Percentiles rank a stretch among this genome's conserved stretches.
phyloP scores from a whole-genome alignment of 176 grass and related monocot species.

The Phoenix roebelenii region DNA sequence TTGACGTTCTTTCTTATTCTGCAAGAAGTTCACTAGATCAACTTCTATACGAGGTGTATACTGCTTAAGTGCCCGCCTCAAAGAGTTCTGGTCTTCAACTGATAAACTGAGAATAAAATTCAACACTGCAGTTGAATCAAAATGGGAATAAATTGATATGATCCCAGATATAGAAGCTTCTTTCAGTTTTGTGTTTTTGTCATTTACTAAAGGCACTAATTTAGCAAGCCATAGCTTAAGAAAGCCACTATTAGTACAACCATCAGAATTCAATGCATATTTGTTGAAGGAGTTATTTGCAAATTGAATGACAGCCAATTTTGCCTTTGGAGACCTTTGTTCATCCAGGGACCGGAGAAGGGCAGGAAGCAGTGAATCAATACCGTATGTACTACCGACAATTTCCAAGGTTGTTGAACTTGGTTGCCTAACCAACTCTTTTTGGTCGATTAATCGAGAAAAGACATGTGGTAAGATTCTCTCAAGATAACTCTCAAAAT shows the following conservation, averaged over 20 bases:
- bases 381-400: slow-evolving; percentile 70
- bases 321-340: slow-evolving; percentile 91
- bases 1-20: slow-evolving; percentile 94
- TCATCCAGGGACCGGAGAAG: slow-evolving; percentile 91
- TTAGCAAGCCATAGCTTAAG: slow-evolving; percentile 97
- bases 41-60: slow-evolving; percentile 96
- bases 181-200: slow-evolving; percentile 93
- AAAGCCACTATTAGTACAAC: slow-evolving; percentile 86
- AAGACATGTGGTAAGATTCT: slow-evolving; percentile 87
- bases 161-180: slow-evolving; percentile 93
- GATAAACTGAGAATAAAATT: slow-evolving; percentile 97
- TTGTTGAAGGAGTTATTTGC: slow-evolving; percentile 84
- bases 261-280: slow-evolving; percentile 72
- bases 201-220: slow-evolving; percentile 86
- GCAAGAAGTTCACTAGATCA: slow-evolving; percentile 98
- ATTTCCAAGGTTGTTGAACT: slow-evolving; percentile 72
- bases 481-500: slow-evolving; percentile 81
- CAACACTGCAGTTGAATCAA: slow-evolving; percentile 88
- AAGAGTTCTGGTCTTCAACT: slow-evolving; percentile 87
- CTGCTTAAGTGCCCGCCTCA: slow-evolving; percentile 91
- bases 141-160: slow-evolving; percentile 91
- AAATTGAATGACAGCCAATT: slow-evolving; percentile 87
- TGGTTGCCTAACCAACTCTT: slow-evolving; percentile 88
- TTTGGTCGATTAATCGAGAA: slow-evolving; percentile 86
- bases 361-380: slow-evolving; percentile 91